Percentiles rank a stretch among this genome's conserved stretches.
phyloP scores from a whole-genome alignment of 2,329 filamentous ascomycete species.

The Metarhizium brunneum region DNA sequence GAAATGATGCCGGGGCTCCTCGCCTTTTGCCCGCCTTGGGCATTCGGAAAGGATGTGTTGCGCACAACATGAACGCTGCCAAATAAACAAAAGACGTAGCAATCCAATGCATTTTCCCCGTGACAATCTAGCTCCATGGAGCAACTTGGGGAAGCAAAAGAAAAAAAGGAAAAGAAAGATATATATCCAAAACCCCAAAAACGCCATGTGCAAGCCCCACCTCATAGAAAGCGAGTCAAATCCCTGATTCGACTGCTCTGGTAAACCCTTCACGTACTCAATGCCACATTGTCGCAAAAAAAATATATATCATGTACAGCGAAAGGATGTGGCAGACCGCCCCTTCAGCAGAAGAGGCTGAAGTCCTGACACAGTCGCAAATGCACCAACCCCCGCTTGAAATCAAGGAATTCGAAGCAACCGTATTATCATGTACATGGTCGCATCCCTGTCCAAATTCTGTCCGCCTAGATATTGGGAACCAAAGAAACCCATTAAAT shows the following conservation, averaged over 20 bases:
- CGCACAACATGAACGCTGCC: conserved; percentile 11
- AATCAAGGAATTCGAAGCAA: not conserved
- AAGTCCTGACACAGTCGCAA: not conserved
- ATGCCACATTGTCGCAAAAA: conserved; percentile 1
- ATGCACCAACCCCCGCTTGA: conserved; percentile 15
- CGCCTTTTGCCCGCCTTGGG: not conserved
- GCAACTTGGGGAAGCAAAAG: not conserved
- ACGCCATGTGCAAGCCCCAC: conserved; percentile 7
- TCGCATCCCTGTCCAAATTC: conserved; percentile 9
- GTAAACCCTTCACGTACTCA: not conserved
- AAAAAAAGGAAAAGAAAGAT: conserved; percentile 4
- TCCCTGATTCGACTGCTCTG: conserved; percentile 3
- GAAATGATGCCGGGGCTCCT: not conserved
- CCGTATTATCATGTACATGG: conserved; percentile 17
- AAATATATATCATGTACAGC: conserved; percentile 5
- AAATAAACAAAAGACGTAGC: not conserved
- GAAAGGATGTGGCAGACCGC: conserved; percentile 8
- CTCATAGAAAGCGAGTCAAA: conserved; percentile 11
- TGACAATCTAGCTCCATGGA: not conserved
- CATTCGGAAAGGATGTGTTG: conserved; percentile 1
- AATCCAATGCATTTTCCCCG: not conserved
- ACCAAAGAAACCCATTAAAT: not conserved
- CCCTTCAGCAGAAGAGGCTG: not conserved
- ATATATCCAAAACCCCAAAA: conserved; percentile 10
- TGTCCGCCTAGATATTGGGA: conserved; percentile 2